A percentile compares a stretch with the other conserved stretches of the same genome.
phyloP scores from a whole-genome alignment of 164 flowering plant genomes.

The Sextonia rubra region DNA sequence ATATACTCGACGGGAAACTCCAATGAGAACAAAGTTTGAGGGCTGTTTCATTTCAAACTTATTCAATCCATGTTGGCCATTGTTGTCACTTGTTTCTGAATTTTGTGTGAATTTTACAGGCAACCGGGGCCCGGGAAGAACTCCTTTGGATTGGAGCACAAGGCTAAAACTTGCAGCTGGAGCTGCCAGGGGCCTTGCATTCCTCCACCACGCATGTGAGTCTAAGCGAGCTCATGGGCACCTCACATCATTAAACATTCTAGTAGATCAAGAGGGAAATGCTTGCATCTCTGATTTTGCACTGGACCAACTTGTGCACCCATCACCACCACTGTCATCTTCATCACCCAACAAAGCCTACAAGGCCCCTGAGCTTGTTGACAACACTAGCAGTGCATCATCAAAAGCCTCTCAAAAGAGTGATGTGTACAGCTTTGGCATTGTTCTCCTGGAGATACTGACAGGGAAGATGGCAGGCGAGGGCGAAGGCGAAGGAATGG shows the following conservation, averaged over 20 bases:
- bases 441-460: slow-evolving; percentile 44
- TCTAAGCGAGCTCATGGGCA: slow-evolving; percentile 36
- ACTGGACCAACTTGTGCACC: slow-evolving; percentile 24
- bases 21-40: too few relatives aligned
- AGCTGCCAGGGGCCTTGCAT: slow-evolving; percentile 40
- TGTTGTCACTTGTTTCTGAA: too few relatives aligned
- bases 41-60: too few relatives aligned
- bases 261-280: slow-evolving; percentile 27
- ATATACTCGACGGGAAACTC: too few relatives aligned
- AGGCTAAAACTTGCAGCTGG: slow-evolving; percentile 37
- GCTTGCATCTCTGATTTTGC: slow-evolving; percentile 39
- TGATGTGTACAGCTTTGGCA: slow-evolving; percentile 48
- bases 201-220: slow-evolving; percentile 27
- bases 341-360: slow-evolving; percentile 16
- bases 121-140: slow-evolving; percentile 38
- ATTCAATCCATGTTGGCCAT: too few relatives aligned
- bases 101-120: slow-evolving; percentile 18
- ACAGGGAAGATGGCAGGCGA: slow-evolving; percentile 34
- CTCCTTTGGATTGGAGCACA: slow-evolving; percentile 37
- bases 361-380: slow-evolving; percentile 28
- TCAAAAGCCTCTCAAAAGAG: slow-evolving; percentile 19
- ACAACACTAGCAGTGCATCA: neutral
- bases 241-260: slow-evolving; percentile 36
- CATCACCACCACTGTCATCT: slow-evolving; percentile 3
- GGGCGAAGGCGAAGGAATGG: slow-evolving; percentile 17